Evolutionary conservation across 139 green algal genomes (phyloP).

Genomic region (Monoraphidium neglectum): DNA sequence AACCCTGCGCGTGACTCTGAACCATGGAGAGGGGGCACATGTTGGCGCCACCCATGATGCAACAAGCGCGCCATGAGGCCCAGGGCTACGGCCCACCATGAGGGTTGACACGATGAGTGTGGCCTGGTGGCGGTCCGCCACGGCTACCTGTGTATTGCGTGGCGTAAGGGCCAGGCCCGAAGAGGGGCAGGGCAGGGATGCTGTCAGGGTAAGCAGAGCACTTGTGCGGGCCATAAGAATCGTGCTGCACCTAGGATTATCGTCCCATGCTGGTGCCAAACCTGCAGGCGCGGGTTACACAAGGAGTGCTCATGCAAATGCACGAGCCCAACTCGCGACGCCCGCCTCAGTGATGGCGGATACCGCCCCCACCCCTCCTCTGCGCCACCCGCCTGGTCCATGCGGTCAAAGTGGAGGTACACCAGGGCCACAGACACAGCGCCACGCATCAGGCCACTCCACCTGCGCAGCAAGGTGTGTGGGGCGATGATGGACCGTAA

Average conservation of each 20-base stretch:
- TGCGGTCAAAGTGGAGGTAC: slow-evolving; percentile 80
- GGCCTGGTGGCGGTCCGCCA: slow-evolving; percentile 46
- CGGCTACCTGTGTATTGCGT: slow-evolving; percentile 6
- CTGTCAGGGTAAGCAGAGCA: too few species aligned
- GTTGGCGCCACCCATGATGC: neutral
- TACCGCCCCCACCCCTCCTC: too few species aligned
- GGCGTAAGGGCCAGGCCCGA: too few species aligned
- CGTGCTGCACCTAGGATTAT: too few species aligned
- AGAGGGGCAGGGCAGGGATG: neutral
- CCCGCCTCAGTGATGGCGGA: neutral
- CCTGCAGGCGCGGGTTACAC: neutral
- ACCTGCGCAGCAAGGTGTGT: slow-evolving; percentile 46
- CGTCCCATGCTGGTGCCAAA: neutral
- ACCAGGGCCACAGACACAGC: slow-evolving; percentile 80
- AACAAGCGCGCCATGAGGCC: neutral
- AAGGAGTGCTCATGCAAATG: neutral
- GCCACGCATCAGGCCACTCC: slow-evolving; percentile 73
- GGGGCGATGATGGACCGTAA: neutral
- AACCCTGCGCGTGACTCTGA: neutral
- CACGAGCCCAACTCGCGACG: neutral
- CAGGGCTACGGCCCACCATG: slow-evolving; percentile 34
- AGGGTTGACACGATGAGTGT: slow-evolving; percentile 80
- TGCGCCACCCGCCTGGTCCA: slow-evolving; percentile 2
- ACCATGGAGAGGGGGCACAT: neutral
- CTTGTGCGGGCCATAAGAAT: too few species aligned